Conservation (phyloP, 2,329 filamentous ascomycete genomes). For the Shiraia sp. region DNA sequence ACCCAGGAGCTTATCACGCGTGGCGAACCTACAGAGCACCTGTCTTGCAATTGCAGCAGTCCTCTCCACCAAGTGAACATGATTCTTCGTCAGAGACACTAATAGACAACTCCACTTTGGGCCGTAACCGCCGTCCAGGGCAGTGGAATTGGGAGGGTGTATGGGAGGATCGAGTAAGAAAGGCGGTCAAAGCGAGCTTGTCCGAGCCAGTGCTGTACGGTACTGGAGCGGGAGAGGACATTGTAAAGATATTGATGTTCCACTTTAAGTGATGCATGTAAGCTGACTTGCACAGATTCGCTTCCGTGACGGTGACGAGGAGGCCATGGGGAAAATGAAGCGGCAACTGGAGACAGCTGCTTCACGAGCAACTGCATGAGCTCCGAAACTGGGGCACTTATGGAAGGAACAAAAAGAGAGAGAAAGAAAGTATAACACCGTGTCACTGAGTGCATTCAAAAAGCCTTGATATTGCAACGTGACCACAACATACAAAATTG, state of each 20-base stretch:
- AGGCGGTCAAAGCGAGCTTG: constrained; percentile 74
- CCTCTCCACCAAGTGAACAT: constrained; percentile 31
- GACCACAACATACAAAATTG: no score
- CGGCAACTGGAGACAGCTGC: constrained; percentile 22
- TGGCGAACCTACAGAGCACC: constrained; percentile 74
- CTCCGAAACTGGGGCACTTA: no score
- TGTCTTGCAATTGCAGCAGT: constrained; percentile 27
- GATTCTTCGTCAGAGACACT: constrained; percentile 14
- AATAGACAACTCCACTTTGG: constrained; percentile 36
- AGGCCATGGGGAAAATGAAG: constrained; percentile 38
- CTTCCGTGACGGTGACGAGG: constrained; percentile 41
- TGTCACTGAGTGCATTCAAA: no score
- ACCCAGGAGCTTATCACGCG: constrained; percentile 90
- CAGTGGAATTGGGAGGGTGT: constrained; percentile 99
- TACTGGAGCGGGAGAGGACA: constrained; percentile 70
- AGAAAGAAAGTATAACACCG: no score
- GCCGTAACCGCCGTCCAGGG: constrained; percentile 65
- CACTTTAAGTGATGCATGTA: neutral
- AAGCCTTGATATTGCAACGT: no score
- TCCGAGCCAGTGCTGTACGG: constrained; percentile 81
- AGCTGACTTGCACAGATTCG: constrained; percentile 38
- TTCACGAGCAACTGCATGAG: no score
- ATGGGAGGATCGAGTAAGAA: constrained; percentile 87
- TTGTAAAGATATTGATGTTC: constrained; percentile 58
- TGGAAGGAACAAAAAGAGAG: no score